Base-by-base conservation (phyloP, 2,329 filamentous ascomycete genomes). In the Penicillium sp. region DNA sequence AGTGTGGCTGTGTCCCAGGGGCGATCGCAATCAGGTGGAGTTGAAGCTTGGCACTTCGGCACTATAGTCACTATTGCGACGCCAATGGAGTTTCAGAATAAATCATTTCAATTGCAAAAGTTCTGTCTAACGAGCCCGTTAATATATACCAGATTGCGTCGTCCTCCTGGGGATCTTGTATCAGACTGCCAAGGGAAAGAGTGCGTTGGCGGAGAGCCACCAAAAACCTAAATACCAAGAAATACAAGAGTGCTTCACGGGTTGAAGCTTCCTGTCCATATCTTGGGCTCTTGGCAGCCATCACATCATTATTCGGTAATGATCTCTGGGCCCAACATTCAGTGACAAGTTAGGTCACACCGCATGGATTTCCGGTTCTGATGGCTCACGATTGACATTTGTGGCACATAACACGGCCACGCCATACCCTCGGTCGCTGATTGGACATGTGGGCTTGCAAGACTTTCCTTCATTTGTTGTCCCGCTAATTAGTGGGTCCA, bases 11-110 rank as follows among this genome's bases (percentile, higher is more conserved):
- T 44, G 39, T 41, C 26, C 41, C 50, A 52, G 49, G 49, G 49
- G 49, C 26, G 49, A 52, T 52, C 49, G 22, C 26, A 39, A 52
- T 19, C 37, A 47, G 50, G 50, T 53, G 50, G 50, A 53, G 50
- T 45, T 47, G 43, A 53, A 52, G 49, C 49, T 52, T 52, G 49
- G 49, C 49, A 44, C 24, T 51, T 3, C 5, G 19, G 19, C 19
- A 22, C n/a, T 13, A 41, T 14, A 11, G 11, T 13, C 39, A 22
- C 16, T 37, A 29, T 29, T 41, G n/a, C 22, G 22, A 43, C 26
- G 31, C 31, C 9, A 21, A 39, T 39, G 10, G 9, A 14, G 29
- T 39, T 35, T 39, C 47, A 27, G 29, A 37, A 37, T 49, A 21
- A 48, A n/a, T 13, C 13, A 21, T 35, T 24, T n/a, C 19, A 24